Evolutionary conservation across 768 basidiomycete species (phyloP).

Genomic region (Gyrodon lividus): DNA sequence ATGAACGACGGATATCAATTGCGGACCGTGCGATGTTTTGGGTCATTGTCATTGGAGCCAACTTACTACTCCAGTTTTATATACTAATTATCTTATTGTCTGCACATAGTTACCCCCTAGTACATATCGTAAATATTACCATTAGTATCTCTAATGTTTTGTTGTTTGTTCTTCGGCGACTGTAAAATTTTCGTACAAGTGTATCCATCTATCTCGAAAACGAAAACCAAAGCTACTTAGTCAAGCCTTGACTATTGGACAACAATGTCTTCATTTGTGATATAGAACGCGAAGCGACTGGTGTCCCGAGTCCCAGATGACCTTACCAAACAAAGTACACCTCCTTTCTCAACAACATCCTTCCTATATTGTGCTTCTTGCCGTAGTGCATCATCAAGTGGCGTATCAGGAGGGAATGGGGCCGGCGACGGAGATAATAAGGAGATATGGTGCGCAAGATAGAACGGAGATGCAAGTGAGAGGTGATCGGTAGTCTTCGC

Average conservation of each 20-base stretch:
- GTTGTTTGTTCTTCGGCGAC: not conserved
- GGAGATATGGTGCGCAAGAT: constrained; percentile 41
- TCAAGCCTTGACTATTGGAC: not conserved
- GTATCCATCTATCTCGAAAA: not conserved
- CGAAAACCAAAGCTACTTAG: no score
- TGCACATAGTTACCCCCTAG: constrained; percentile 11
- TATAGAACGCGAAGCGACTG: constrained; percentile 23
- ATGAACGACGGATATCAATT: constrained; percentile 4
- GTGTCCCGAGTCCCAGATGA: constrained; percentile 21
- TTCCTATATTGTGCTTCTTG: constrained; percentile 21
- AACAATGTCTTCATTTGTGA: constrained; percentile 20
- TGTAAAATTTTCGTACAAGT: not conserved
- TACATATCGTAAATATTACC: constrained; percentile 17
- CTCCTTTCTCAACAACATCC: constrained; percentile 14
- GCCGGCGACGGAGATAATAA: constrained; percentile 27
- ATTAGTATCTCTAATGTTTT: not conserved
- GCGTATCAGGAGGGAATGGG: constrained; percentile 8
- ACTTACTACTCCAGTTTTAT: constrained; percentile 20
- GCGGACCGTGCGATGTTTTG: not conserved
- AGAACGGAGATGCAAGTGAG: constrained; percentile 24
- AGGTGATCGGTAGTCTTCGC: constrained; percentile 8
- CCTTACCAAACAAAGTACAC: constrained; percentile 29
- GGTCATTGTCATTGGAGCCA: constrained; percentile 5
- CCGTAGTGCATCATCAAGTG: constrained; percentile 13
- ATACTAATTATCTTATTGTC: constrained; percentile 2